A percentile compares a stretch with the other conserved stretches of the same genome.
Conservation (phyloP, 495 filamentous ascomycete genomes). For the Bacidia rubella region DNA sequence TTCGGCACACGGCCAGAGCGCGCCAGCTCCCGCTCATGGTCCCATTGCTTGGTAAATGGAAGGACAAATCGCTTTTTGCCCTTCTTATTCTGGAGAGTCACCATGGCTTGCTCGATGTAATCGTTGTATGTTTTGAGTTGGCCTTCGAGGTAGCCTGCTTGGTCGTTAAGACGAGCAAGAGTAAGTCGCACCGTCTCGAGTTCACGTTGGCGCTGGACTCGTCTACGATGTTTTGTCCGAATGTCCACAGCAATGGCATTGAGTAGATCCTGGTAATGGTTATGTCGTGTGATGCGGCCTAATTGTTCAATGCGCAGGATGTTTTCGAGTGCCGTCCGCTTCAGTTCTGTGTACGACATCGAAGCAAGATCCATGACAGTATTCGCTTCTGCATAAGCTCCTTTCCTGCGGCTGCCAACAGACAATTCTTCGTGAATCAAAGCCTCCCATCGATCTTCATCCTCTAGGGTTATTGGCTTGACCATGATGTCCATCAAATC, state of each 20-base stretch:
- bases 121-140: conserved; percentile 97
- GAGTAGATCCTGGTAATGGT: conserved; percentile 90
- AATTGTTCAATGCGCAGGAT: conserved; percentile 75
- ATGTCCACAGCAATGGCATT: conserved; percentile 97
- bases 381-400: conserved; percentile 84
- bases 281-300: conserved; percentile 77
- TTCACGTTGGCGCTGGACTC: conserved; percentile 81
- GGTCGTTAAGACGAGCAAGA: conserved; percentile 71
- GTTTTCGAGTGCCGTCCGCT: conserved; percentile 85
- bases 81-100: conserved; percentile 95
- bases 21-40: conserved; percentile 90
- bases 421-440: conserved; percentile 74
- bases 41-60: conserved; percentile 97
- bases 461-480: conserved; percentile 71
- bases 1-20: conserved; percentile 84
- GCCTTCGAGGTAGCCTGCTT: conserved; percentile 81
- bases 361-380: conserved; percentile 73
- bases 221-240: conserved; percentile 83
- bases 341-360: conserved; percentile 85
- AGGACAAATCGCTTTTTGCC: conserved; percentile 89
- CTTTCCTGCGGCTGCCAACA: conserved; percentile 51
- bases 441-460: conserved; percentile 75
- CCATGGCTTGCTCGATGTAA: conserved; percentile 97
- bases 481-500: conserved; percentile 93
- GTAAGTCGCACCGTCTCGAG: conserved; percentile 79